phyloP scores from a whole-genome alignment of 768 basidiomycete genomes.

The Psilocybe cyanescens region DNA sequence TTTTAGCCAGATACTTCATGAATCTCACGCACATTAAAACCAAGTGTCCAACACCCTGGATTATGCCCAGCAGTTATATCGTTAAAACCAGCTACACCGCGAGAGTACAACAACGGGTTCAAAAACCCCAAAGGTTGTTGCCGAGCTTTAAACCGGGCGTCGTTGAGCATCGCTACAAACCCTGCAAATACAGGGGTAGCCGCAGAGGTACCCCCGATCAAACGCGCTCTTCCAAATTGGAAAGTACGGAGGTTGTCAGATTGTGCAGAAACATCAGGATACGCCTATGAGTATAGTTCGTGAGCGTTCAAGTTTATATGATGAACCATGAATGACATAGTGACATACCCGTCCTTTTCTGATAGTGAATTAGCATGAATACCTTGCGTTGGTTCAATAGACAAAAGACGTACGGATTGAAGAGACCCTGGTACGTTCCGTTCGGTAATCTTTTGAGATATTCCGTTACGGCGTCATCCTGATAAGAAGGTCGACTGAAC shows the following conservation, averaged over 20 bases:
- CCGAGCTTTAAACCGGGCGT: conserved; percentile 50
- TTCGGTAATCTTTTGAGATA: conserved; percentile 51
- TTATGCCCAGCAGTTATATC: conserved; percentile 65
- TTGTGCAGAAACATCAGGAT: conserved; percentile 73
- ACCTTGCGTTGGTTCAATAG: background rate
- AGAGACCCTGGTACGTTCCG: conserved; percentile 59
- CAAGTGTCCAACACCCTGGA: conserved; percentile 63
- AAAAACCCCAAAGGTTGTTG: conserved; percentile 60
- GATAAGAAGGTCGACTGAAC: conserved; percentile 61
- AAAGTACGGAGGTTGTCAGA: conserved; percentile 51
- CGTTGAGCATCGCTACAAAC: conserved; percentile 67
- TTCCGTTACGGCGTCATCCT: conserved; percentile 43
- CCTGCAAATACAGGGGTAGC: conserved; percentile 67
- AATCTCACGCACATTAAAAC: conserved; percentile 53
- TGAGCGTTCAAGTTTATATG: background rate
- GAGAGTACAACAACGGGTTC: conserved; percentile 62
- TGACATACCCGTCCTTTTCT: conserved; percentile 57
- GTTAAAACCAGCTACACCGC: conserved; percentile 44
- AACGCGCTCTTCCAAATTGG: conserved; percentile 37
- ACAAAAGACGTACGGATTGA: conserved; percentile 50
- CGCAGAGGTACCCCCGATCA: conserved; percentile 67
- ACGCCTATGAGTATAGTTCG: conserved; percentile 37
- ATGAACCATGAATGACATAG: background rate
- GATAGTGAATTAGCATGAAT: conserved; percentile 3
- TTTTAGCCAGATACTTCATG: conserved; percentile 24